Evolutionary conservation across 2,329 filamentous ascomycete genomes (phyloP).

Genomic region (Fusarium coffeatum): DNA sequence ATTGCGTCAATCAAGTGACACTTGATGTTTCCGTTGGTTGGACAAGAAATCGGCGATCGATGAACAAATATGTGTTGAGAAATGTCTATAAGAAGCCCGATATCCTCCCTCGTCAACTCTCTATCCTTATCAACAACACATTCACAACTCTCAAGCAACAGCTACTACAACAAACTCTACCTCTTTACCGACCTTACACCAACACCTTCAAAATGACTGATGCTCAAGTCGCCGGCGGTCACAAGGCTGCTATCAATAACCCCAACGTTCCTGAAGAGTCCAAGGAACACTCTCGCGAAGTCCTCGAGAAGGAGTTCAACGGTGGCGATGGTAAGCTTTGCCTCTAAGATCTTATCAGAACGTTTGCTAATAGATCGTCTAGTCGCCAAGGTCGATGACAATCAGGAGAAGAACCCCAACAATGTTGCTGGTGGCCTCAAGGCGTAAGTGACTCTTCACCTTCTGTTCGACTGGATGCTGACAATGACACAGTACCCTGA

Average conservation of each 20-base stretch:
- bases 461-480: neutral
- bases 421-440: conserved; percentile 65
- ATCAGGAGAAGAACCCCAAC: conserved; percentile 62
- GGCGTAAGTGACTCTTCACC: conserved; percentile 54
- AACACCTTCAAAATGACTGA: conserved; percentile 58
- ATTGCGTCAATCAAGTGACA: conserved; percentile 40
- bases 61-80: neutral
- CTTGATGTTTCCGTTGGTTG: neutral
- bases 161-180: neutral
- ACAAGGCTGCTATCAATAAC: conserved; percentile 70
- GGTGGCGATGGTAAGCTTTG: conserved; percentile 52
- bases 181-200: neutral
- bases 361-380: neutral
- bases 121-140: conserved; percentile 9
- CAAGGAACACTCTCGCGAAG: conserved; percentile 65
- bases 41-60: conserved; percentile 5
- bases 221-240: conserved; percentile 65
- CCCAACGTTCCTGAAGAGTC: conserved; percentile 66
- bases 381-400: conserved; percentile 51
- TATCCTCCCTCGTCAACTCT: neutral
- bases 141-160: neutral
- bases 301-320: conserved; percentile 64
- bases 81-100: conserved; percentile 32
- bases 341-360: no score
- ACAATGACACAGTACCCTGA: conserved; percentile 55